These are phyloP conservation scores for Mycena olivaceomarginata DNA, from an alignment of 768 basidiomycete genomes.

Conservation along the genomic window DNA sequence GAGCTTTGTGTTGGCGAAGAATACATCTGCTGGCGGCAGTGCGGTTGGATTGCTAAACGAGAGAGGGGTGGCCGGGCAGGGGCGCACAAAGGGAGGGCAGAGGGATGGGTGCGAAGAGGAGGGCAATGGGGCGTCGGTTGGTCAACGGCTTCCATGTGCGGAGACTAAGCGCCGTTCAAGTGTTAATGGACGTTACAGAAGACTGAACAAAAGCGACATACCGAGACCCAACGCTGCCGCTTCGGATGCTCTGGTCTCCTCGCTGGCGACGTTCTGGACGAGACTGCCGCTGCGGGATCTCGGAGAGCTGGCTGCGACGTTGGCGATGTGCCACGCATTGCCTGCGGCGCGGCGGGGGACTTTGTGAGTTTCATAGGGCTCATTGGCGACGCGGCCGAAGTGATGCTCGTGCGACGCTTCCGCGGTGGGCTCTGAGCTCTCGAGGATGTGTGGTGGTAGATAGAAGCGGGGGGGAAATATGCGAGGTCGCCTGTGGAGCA, in stretches of 20 bases:
- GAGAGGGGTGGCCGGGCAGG: constrained; percentile 43
- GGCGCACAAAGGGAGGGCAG: constrained; percentile 38
- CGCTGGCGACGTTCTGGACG: constrained; percentile 49
- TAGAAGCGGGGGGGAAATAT: constrained; percentile 24
- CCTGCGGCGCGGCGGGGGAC: constrained; percentile 63
- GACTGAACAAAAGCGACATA: background rate
- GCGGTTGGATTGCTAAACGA: constrained; percentile 41
- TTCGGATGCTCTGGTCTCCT: constrained; percentile 58
- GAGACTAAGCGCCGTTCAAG: constrained; percentile 4
- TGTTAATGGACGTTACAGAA: background rate
- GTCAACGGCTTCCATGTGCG: constrained; percentile 38
- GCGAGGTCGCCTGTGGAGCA: constrained; percentile 30
- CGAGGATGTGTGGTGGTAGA: constrained; percentile 7
- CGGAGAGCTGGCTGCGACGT: constrained; percentile 55
- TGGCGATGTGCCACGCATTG: constrained; percentile 57
- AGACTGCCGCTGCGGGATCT: constrained; percentile 60
- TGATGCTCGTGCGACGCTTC: constrained; percentile 68
- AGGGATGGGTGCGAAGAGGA: constrained; percentile 38
- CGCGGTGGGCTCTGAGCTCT: constrained; percentile 51
- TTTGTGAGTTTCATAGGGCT: constrained; percentile 57
- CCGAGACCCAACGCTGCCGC: constrained; percentile 57
- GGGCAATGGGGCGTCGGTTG: constrained; percentile 35
- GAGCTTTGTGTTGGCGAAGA: background rate
- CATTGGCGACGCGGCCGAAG: constrained; percentile 60
- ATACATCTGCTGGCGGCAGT: constrained; percentile 37